Evolutionary conservation across 202 grass and related monocot genomes (phyloP).

Genomic region (Carex arenaria): DNA sequence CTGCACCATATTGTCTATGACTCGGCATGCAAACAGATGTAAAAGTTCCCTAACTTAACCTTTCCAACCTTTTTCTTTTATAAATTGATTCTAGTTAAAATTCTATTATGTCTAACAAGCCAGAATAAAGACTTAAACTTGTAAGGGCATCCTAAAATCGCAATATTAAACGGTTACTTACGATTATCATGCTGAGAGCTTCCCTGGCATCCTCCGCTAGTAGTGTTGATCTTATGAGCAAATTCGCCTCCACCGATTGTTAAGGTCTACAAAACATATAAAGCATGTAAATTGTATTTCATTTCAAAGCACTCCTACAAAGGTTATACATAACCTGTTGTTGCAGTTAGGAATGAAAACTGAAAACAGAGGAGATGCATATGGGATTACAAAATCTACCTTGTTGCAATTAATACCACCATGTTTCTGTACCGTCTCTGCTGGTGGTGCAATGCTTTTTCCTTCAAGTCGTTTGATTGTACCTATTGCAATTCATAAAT

Average conservation of each 20-base stretch:
- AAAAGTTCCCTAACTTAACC: too few species aligned
- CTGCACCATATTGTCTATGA: constrained; percentile 64
- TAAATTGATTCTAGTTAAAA: too few species aligned
- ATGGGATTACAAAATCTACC: background rate
- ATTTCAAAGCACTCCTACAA: background rate
- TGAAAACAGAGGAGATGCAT: background rate
- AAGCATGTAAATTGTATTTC: background rate
- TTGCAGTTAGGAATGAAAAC: background rate
- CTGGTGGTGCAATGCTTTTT: background rate
- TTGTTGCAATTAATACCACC: background rate
- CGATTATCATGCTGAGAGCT: background rate
- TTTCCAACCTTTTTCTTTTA: too few species aligned
- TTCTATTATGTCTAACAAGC: background rate
- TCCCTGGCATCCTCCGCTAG: too few species aligned
- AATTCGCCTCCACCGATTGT: background rate
- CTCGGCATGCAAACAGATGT: background rate
- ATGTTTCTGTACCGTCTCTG: background rate
- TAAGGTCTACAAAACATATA: background rate
- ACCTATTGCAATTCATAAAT: background rate
- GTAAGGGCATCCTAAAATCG: too few species aligned
- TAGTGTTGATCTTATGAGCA: background rate
- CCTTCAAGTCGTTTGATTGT: background rate
- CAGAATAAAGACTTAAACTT: too few species aligned
- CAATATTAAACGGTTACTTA: background rate
- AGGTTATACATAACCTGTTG: background rate